Evolutionary conservation across 1,284 basidiomycete species (phyloP).

Genomic region (Austropuccinia psidii): DNA sequence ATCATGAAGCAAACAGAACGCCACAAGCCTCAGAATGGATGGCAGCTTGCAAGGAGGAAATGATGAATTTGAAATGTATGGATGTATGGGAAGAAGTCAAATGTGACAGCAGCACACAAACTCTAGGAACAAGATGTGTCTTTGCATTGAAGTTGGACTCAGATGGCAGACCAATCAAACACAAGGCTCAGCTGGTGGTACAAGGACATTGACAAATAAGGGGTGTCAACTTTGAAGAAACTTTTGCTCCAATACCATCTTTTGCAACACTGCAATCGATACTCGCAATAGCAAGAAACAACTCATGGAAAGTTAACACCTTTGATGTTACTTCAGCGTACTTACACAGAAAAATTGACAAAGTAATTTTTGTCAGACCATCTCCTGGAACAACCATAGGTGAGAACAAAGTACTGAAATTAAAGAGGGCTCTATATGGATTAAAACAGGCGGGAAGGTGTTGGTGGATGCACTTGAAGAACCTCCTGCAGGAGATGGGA

Average conservation of each 20-base stretch:
- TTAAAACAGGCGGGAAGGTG: slow-evolving; percentile 13
- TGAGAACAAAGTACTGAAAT: too few relatives aligned
- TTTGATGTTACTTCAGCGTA: slow-evolving; percentile 28
- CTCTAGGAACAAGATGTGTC: not conserved
- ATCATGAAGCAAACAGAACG: too few relatives aligned
- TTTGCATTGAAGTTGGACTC: not conserved
- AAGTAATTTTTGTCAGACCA: slow-evolving; percentile 2
- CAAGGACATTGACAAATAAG: not conserved
- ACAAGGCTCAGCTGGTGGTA: not conserved
- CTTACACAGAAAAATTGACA: slow-evolving; percentile 5
- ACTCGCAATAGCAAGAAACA: not conserved
- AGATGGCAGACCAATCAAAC: slow-evolving; percentile 5
- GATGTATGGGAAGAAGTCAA: too few relatives aligned
- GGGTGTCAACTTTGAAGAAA: not conserved
- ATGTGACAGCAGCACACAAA: too few relatives aligned
- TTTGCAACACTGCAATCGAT: not conserved
- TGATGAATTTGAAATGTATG: too few relatives aligned
- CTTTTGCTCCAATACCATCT: not conserved
- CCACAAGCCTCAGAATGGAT: too few relatives aligned
- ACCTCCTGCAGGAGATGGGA: too few relatives aligned
- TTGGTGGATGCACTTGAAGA: too few relatives aligned
- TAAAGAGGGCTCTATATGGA: slow-evolving; percentile 7
- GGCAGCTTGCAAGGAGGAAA: too few relatives aligned
- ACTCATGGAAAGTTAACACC: not conserved
- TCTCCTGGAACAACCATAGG: not conserved